phyloP scores from a whole-genome alignment of 352 stramenopile species.

The Pythium phragmiticola region DNA sequence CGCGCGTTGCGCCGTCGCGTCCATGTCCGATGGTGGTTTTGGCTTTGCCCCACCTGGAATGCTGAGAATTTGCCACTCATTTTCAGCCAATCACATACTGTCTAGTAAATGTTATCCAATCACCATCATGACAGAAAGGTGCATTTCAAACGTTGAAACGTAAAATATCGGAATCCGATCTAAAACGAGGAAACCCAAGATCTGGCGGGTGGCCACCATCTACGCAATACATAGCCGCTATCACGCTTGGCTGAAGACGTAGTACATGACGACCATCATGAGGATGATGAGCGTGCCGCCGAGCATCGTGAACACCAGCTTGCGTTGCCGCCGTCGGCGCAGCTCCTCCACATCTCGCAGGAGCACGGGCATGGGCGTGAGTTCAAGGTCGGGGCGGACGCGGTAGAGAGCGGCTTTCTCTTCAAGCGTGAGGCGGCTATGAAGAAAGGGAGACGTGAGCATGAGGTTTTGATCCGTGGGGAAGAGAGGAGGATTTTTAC shows the following conservation, averaged over 20 bases:
- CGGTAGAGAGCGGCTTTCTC: slow-evolving; percentile 76
- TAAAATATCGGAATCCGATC: slow-evolving; percentile 20
- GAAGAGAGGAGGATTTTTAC: neutral
- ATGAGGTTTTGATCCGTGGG: neutral
- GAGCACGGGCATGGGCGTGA: slow-evolving; percentile 59
- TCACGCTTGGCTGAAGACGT: slow-evolving; percentile 47
- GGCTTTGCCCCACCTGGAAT: neutral
- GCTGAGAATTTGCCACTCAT: neutral
- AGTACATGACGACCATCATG: slow-evolving; percentile 82
- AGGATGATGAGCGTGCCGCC: slow-evolving; percentile 61
- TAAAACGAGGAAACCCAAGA: neutral
- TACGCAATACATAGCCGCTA: neutral
- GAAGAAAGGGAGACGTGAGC: neutral
- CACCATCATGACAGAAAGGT: neutral
- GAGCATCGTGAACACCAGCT: slow-evolving; percentile 68
- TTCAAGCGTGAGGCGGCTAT: slow-evolving; percentile 63
- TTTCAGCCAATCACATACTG: slow-evolving; percentile 6
- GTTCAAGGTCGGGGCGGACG: slow-evolving; percentile 64
- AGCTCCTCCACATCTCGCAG: slow-evolving; percentile 63
- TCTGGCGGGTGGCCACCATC: neutral
- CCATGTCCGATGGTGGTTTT: slow-evolving; percentile 3
- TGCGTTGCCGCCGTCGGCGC: slow-evolving; percentile 56
- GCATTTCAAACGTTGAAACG: slow-evolving; percentile 6
- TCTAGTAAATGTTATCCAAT: slow-evolving; percentile 1
- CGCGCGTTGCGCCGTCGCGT: slow-evolving; percentile 21